phyloP scores from a whole-genome alignment of 495 filamentous ascomycete genomes.

The Sphaerosporella brunnea region DNA sequence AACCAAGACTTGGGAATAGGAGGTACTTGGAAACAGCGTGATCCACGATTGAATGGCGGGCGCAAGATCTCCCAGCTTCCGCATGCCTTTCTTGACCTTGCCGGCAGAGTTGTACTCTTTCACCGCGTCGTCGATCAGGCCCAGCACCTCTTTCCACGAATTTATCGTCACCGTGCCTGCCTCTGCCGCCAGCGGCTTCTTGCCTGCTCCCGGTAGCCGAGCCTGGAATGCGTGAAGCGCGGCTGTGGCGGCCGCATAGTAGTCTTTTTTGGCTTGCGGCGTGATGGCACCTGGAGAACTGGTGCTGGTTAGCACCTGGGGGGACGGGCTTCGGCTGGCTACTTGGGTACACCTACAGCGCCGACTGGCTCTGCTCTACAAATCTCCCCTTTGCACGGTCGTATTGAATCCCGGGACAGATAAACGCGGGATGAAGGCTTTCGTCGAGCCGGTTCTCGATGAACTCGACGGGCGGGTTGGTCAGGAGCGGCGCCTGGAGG shows the following conservation, averaged over 20 bases:
- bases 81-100: not conserved
- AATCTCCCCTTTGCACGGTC: not conserved
- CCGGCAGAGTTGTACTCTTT: not conserved
- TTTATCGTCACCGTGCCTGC: not conserved
- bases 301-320: too few relatives aligned
- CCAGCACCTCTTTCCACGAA: slow-evolving; percentile 3
- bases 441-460: not conserved
- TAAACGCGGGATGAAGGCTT: not conserved
- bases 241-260: too few relatives aligned
- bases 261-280: too few relatives aligned
- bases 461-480: not conserved
- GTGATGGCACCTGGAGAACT: too few relatives aligned
- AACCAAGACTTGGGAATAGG: not conserved
- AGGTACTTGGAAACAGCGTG: slow-evolving; percentile 6
- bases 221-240: too few relatives aligned
- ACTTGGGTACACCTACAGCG: too few relatives aligned
- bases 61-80: slow-evolving; percentile 2
- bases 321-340: too few relatives aligned
- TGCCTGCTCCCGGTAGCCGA: too few relatives aligned
- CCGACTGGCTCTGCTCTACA: not conserved
- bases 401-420: not conserved
- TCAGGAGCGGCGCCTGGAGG: not conserved
- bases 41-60: slow-evolving; percentile 5
- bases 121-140: slow-evolving; percentile 2
- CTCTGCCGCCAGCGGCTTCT: too few relatives aligned